Evolutionary conservation across 768 basidiomycete species (phyloP), one percentile per base, ranked within the genome.

Genomic region (Mycena alexandri): DNA sequence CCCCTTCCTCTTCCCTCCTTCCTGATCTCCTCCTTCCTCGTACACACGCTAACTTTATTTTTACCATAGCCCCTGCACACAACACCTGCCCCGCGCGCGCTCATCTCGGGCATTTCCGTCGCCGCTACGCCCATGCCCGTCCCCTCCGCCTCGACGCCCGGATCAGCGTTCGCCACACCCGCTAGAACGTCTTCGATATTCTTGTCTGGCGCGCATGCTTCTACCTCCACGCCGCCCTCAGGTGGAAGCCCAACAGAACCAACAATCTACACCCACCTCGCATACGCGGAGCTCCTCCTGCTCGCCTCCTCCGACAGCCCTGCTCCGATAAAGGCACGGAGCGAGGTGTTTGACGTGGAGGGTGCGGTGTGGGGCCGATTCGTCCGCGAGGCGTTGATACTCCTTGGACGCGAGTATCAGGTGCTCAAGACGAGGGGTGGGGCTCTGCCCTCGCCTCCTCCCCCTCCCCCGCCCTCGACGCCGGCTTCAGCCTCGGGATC

Each of bases 401-500:
- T 85, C 8, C 81, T 94, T 1, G 93, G 91, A 11, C 74, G 79
- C 1, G 92, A 95, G 75, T 93, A 93, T 67, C 91, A 91, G 71
- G 79, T 82, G 0, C 80, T 94, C 53, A 78, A 91, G 3, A 83
- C 86, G 29, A 29, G 29, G 29, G 29, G 29, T 6, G 29, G 1
- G 81, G 86, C n/a, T 93, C 93, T 1, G 3, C 29, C 29, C 29
- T 79, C 80, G 21, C 63, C 17, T 44, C 64, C 17, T 25, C 22
- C 6, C 51, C 19, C 3, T 41, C 63, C 47, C 48, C 65, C 12
- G 13, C 52, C 25, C 61, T 42, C 47, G 16, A 46, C 61, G 11
- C 66, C 90, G 86, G 84, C 86, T 5, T 74, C 87, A 36, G 16
- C 60, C 33, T 46, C 56, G 52, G 29, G 29, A 29, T 29, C 29